A percentile compares a stretch with the other conserved stretches of the same genome.
phyloP scores from a whole-genome alignment of 768 basidiomycete species.

The Hemileccinum rubropunctum region DNA sequence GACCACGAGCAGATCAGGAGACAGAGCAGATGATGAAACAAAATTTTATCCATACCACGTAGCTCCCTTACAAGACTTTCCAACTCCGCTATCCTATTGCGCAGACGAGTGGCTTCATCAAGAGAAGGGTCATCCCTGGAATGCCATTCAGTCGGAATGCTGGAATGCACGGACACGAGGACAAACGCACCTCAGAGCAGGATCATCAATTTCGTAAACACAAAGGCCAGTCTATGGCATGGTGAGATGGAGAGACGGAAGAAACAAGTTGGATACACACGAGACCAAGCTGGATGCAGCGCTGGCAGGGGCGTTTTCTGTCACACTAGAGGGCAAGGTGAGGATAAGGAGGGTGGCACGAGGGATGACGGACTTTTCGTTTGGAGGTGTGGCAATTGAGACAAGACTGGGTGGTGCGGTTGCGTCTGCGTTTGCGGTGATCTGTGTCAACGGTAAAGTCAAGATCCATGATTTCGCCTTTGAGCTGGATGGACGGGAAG shows the following conservation, averaged over 20 bases:
- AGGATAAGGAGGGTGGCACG: slow-evolving; percentile 2
- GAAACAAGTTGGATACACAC: slow-evolving; percentile 38
- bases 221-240: slow-evolving; percentile 80
- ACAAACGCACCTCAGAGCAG: slow-evolving; percentile 60
- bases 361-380: slow-evolving; percentile 61
- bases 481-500: slow-evolving; percentile 57
- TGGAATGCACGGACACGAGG: neutral
- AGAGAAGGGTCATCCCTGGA: slow-evolving; percentile 79
- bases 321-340: slow-evolving; percentile 55
- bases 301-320: slow-evolving; percentile 85
- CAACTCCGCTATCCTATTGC: slow-evolving; percentile 88
- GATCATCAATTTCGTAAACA: slow-evolving; percentile 93
- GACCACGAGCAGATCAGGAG: slow-evolving; percentile 9
- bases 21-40: slow-evolving; percentile 7
- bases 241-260: slow-evolving; percentile 6
- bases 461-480: slow-evolving; percentile 76
- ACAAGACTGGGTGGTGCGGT: slow-evolving; percentile 87
- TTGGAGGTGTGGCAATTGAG: slow-evolving; percentile 93
- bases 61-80: slow-evolving; percentile 90
- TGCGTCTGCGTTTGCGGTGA: slow-evolving; percentile 82
- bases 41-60: slow-evolving; percentile 59
- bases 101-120: slow-evolving; percentile 83
- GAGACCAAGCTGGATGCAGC: slow-evolving; percentile 87
- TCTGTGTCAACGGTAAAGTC: slow-evolving; percentile 71
- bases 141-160: neutral